phyloP scores from a whole-genome alignment of 495 filamentous ascomycete species.

The Daldinia concentrica region DNA sequence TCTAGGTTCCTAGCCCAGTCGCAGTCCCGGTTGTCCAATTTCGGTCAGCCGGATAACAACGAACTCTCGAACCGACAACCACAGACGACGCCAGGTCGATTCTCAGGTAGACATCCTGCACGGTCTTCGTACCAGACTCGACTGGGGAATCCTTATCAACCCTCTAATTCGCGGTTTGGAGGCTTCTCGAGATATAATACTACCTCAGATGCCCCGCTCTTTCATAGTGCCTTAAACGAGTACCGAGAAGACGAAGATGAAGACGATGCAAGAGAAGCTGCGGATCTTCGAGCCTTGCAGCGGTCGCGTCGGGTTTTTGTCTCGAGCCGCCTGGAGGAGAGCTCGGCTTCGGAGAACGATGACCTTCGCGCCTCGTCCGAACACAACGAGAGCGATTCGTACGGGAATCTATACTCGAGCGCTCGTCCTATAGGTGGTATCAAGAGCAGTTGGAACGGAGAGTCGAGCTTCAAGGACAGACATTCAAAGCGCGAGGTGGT shows the following conservation, averaged over 20 bases:
- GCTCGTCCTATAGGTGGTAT: constrained; percentile 61
- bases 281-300: constrained; percentile 92
- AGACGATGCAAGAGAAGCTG: constrained; percentile 90
- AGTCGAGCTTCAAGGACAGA: constrained; percentile 51
- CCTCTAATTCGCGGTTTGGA: constrained; percentile 70
- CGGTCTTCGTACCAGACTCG: constrained; percentile 52
- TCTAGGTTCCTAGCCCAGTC: constrained; percentile 97
- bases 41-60: constrained; percentile 68
- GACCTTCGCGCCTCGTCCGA: constrained; percentile 64
- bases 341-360: constrained; percentile 79
- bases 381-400: constrained; percentile 57
- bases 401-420: constrained; percentile 48
- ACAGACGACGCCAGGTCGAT: constrained; percentile 49
- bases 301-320: constrained; percentile 88
- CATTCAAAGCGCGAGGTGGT: constrained; percentile 46
- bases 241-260: constrained; percentile 91
- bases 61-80: constrained; percentile 49
- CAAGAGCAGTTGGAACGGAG: constrained; percentile 68
- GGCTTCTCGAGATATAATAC: constrained; percentile 77
- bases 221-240: constrained; percentile 80
- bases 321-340: constrained; percentile 78
- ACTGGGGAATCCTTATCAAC: constrained; percentile 76
- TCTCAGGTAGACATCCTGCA: constrained; percentile 45
- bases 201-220: constrained; percentile 82
- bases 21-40: constrained; percentile 79